Evolutionary conservation across 176 grass and related monocot species (phyloP).

Genomic region (Phyllostachys edulis): DNA sequence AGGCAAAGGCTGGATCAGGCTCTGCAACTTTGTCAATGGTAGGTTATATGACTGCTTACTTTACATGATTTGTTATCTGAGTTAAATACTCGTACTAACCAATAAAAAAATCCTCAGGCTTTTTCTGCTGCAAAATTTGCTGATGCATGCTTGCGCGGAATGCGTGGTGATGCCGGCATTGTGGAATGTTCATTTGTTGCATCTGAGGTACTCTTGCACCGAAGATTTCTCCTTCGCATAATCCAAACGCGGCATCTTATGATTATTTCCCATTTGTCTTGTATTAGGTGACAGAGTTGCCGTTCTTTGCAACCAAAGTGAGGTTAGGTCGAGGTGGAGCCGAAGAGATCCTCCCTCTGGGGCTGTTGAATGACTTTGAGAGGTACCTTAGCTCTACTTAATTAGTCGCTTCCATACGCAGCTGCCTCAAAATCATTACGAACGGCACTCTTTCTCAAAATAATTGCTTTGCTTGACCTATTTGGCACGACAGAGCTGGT

Average conservation of each 20-base stretch:
- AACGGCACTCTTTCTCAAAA: not conserved
- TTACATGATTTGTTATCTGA: not conserved
- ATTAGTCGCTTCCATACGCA: not conserved
- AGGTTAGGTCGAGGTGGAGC: conserved; percentile 72
- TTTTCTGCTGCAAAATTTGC: conserved; percentile 87
- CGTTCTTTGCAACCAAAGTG: conserved; percentile 89
- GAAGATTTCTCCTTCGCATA: not conserved
- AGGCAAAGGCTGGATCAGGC: conserved; percentile 96
- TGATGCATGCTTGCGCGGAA: conserved; percentile 76
- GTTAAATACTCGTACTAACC: conserved; percentile 14
- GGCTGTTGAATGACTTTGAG: conserved; percentile 90
- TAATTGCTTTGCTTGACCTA: not conserved
- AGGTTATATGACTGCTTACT: conserved; percentile 30
- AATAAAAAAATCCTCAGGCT: conserved; percentile 38
- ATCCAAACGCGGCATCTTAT: not conserved
- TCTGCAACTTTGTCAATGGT: conserved; percentile 99
- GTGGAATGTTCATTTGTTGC: conserved; percentile 88
- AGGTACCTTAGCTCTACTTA: conserved; percentile 44
- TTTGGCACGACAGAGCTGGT: conserved; percentile 51
- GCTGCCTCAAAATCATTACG: not conserved
- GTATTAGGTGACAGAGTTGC: conserved; percentile 80
- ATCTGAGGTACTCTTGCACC: conserved; percentile 53
- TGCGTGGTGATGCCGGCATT: conserved; percentile 74
- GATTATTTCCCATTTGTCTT: not conserved
- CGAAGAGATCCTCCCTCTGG: conserved; percentile 87